phyloP scores from a whole-genome alignment of 2,329 filamentous ascomycete genomes.

The Colletotrichum zoysiae region DNA sequence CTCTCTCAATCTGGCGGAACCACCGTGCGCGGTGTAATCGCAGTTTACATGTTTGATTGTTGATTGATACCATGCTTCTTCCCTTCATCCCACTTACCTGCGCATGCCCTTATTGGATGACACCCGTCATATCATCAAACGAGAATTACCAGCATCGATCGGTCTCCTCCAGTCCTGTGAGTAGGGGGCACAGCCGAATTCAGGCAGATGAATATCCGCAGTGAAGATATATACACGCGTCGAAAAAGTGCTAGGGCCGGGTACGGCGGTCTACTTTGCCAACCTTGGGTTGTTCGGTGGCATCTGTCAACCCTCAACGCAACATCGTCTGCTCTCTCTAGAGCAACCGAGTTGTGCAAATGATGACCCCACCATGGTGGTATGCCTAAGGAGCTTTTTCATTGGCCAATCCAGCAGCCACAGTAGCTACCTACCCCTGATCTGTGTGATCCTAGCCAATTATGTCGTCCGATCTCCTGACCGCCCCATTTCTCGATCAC shows the following conservation, averaged over 20 bases:
- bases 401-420: conserved; percentile 28
- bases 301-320: conserved; percentile 3
- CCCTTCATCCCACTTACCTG: conserved; percentile 10
- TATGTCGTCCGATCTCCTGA: conserved; percentile 2
- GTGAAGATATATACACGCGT: too few relatives aligned
- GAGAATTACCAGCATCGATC: neutral
- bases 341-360: conserved; percentile 26
- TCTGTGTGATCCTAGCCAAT: conserved; percentile 22
- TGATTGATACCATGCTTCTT: neutral
- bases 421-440: conserved; percentile 3
- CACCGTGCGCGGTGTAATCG: neutral
- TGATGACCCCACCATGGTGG: neutral
- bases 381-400: conserved; percentile 6
- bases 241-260: neutral
- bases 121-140: neutral
- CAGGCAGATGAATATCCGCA: neutral
- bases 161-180: too few relatives aligned
- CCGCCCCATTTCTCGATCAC: neutral
- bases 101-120: neutral
- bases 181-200: too few relatives aligned
- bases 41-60: too few relatives aligned
- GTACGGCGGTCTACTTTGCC: conserved; percentile 20
- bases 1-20: neutral
- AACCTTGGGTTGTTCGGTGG: neutral
- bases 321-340: neutral